These are phyloP conservation scores for Hibiscus syriacus DNA, from an alignment of 345 rosid genomes.

Conservation along the genomic window DNA sequence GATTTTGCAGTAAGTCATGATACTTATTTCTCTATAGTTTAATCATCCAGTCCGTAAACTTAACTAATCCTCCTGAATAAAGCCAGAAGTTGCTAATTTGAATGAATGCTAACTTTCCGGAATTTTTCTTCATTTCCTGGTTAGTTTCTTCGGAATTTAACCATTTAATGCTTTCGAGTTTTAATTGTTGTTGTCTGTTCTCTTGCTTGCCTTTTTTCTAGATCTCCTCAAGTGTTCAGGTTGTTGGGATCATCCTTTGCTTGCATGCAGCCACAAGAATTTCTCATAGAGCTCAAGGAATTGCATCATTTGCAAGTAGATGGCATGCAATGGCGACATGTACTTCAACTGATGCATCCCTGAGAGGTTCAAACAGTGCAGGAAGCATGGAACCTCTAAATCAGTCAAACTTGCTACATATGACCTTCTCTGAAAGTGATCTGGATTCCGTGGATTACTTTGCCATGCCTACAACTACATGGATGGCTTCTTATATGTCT, in stretches of 20 bases:
- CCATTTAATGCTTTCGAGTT: background rate
- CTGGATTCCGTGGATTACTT: conserved; percentile 65
- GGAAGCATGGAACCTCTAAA: conserved; percentile 36
- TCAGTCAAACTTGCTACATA: conserved; percentile 14
- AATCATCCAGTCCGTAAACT: background rate
- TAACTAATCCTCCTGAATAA: too few species aligned
- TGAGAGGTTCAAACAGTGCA: conserved; percentile 38
- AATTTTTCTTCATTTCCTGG: background rate
- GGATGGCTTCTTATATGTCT: conserved; percentile 55
- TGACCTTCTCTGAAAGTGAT: conserved; percentile 45
- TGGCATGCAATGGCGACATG: conserved; percentile 89
- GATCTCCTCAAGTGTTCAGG: conserved; percentile 79
- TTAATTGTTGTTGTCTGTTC: background rate
- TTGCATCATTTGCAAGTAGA: conserved; percentile 61
- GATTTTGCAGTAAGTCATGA: conserved; percentile 70
- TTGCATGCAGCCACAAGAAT: too few species aligned
- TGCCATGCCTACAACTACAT: conserved; percentile 48
- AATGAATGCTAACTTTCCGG: background rate
- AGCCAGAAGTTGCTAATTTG: background rate
- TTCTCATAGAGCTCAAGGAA: conserved; percentile 72
- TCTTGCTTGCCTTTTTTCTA: conserved; percentile 20
- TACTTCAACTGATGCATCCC: conserved; percentile 33
- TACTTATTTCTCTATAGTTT: conserved; percentile 2
- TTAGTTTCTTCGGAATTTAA: too few species aligned
- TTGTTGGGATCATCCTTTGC: conserved; percentile 70